A percentile compares a stretch with the other conserved stretches of the same genome.
phyloP scores from a whole-genome alignment of 441 rosid species.

The Populus hybrid region DNA sequence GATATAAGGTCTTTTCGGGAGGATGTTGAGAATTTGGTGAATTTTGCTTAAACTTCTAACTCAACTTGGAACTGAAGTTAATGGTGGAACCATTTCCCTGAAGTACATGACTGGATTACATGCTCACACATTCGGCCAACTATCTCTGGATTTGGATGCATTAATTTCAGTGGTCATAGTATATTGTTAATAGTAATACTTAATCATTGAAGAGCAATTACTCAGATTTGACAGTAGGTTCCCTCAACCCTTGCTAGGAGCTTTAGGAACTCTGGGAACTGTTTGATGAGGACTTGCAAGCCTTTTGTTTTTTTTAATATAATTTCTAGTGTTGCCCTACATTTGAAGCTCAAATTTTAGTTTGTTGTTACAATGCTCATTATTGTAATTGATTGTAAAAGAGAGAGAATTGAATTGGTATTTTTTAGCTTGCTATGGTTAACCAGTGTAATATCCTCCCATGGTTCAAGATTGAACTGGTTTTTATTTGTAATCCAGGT shows the following conservation, averaged over 20 bases:
- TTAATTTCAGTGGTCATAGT: background rate
- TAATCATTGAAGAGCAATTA: background rate
- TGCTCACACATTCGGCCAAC: background rate
- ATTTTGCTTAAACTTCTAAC: background rate
- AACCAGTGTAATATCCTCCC: background rate
- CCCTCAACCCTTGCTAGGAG: background rate
- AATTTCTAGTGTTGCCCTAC: background rate
- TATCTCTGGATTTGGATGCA: background rate
- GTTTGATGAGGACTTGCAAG: background rate
- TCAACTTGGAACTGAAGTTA: background rate
- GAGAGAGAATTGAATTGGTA: background rate
- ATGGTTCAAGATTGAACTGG: slow-evolving; percentile 4
- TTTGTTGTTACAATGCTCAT: background rate
- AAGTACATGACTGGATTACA: background rate
- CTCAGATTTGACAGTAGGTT: background rate
- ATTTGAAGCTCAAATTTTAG: background rate
- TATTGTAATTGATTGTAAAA: background rate
- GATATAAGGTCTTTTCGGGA: background rate
- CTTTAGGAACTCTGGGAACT: background rate
- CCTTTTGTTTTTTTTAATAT: background rate
- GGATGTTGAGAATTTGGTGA: background rate
- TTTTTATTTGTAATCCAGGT: slow-evolving; percentile 44
- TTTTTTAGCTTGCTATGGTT: background rate
- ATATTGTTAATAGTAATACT: background rate
- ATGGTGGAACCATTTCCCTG: background rate